Conservation (phyloP, 768 basidiomycete species). For the button mushroom (Agaricus bisporus) region DNA sequence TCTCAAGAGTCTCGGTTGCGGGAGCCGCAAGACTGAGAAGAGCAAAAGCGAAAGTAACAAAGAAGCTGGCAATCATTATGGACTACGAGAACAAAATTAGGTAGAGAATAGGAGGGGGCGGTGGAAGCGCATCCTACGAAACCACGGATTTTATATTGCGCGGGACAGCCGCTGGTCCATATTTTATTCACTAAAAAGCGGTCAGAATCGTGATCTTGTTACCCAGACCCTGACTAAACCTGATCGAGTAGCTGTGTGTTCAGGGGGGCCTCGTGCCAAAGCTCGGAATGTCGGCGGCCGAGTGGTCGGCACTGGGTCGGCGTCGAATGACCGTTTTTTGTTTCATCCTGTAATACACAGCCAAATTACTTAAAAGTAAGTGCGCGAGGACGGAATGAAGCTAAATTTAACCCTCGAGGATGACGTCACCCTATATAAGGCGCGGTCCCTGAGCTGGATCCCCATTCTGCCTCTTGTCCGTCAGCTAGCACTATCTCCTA, state of each 20-base stretch:
- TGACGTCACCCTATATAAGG: background rate
- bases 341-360: too few relatives aligned
- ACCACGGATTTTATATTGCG: background rate
- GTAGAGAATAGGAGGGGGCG: background rate
- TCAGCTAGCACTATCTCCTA: background rate
- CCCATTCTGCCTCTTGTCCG: background rate
- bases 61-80: background rate
- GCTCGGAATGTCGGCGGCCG: background rate
- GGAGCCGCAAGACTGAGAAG: conserved; percentile 10
- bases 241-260: too few relatives aligned
- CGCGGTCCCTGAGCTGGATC: background rate
- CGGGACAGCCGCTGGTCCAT: too few relatives aligned
- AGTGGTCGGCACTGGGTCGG: background rate
- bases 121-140: background rate
- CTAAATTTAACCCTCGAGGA: too few relatives aligned
- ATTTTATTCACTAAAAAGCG: too few relatives aligned
- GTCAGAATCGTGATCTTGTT: too few relatives aligned
- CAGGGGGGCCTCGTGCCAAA: too few relatives aligned
- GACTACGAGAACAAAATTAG: too few relatives aligned
- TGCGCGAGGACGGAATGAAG: background rate
- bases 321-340: background rate
- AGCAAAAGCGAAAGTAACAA: conserved; percentile 12
- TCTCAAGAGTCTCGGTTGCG: conserved; percentile 6
- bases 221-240: too few relatives aligned
- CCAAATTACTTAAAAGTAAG: too few relatives aligned